These are phyloP conservation scores for Cryomyces minteri DNA, from an alignment of 495 filamentous ascomycete genomes.

Conservation along the genomic window DNA sequence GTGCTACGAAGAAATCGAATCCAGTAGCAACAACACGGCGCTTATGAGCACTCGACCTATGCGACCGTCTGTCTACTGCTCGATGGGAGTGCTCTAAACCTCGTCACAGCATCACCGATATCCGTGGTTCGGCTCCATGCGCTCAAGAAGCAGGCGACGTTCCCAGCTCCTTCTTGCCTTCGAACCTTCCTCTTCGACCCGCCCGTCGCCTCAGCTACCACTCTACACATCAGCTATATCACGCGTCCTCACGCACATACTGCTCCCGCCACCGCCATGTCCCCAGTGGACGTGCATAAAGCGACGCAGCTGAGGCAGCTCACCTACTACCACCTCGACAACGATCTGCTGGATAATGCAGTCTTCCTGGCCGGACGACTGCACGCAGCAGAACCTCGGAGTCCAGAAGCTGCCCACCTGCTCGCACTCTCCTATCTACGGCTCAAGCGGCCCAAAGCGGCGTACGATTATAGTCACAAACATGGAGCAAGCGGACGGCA, in stretches of 20 bases:
- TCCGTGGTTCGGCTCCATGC: too few species aligned
- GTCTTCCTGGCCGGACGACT: conserved; percentile 82
- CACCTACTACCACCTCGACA: conserved; percentile 87
- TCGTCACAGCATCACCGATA: too few species aligned
- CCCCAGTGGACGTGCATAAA: conserved; percentile 22
- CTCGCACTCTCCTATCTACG: conserved; percentile 69
- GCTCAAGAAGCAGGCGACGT: too few species aligned
- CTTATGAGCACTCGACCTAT: too few species aligned
- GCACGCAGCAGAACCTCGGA: conserved; percentile 60
- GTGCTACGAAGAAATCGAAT: too few species aligned
- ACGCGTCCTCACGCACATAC: not conserved
- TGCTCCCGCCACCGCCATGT: conserved; percentile 32
- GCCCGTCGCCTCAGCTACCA: not conserved
- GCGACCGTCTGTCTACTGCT: too few species aligned
- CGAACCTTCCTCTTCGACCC: too few species aligned
- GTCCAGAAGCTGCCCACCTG: conserved; percentile 64
- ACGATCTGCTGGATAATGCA: conserved; percentile 69
- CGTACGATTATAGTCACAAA: conserved; percentile 50
- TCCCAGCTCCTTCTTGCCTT: too few species aligned
- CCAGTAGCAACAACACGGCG: too few species aligned
- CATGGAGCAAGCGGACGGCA: conserved; percentile 47
- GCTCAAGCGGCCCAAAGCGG: conserved; percentile 55
- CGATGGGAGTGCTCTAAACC: too few species aligned
- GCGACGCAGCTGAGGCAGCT: conserved; percentile 66
- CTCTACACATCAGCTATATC: not conserved